Percentiles rank a stretch among this genome's conserved stretches.
Evolutionary conservation across 192 early-diverging fungal species (phyloP).

Genomic region (Dissophora globulifera): DNA sequence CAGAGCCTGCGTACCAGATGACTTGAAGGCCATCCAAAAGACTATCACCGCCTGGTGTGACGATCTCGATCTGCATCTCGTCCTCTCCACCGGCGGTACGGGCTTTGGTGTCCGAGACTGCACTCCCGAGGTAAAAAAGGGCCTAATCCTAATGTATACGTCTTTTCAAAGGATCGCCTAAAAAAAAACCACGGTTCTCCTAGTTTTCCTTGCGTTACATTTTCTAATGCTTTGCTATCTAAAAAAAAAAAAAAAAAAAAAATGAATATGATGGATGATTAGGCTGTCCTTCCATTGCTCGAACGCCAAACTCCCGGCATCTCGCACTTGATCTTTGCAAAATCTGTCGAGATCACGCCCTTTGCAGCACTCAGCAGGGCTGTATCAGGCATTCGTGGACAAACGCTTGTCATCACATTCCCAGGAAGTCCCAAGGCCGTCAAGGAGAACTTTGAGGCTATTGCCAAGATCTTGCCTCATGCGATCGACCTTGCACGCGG

Average conservation of each 20-base stretch:
- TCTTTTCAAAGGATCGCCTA: too few relatives aligned
- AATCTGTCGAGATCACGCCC: slow-evolving; percentile 84
- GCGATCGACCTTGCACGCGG: slow-evolving; percentile 78
- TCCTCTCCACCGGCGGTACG: slow-evolving; percentile 92
- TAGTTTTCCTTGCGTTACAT: neutral
- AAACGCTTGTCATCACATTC: slow-evolving; percentile 80
- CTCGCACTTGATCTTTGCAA: slow-evolving; percentile 77
- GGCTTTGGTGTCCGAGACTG: slow-evolving; percentile 88
- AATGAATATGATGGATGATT: too few relatives aligned
- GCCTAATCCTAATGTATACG: too few relatives aligned
- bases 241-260: too few relatives aligned
- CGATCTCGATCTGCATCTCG: slow-evolving; percentile 65
- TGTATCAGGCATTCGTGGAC: slow-evolving; percentile 67
- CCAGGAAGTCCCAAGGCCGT: slow-evolving; percentile 92
- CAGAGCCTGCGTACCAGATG: slow-evolving; percentile 62
- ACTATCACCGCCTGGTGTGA: slow-evolving; percentile 63
- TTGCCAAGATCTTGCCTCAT: slow-evolving; percentile 82
- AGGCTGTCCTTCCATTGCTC: slow-evolving; percentile 82
- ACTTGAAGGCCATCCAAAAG: slow-evolving; percentile 61
- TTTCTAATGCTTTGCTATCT: too few relatives aligned
- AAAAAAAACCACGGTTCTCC: neutral
- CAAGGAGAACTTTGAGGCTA: slow-evolving; percentile 82
- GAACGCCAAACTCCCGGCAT: slow-evolving; percentile 79
- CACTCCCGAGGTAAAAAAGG: slow-evolving; percentile 84
- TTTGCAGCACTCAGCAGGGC: slow-evolving; percentile 91